Evolutionary conservation across 2,329 filamentous ascomycete species (phyloP), one percentile per base, ranked within the genome.

Genomic region (Cadophora gregata): DNA sequence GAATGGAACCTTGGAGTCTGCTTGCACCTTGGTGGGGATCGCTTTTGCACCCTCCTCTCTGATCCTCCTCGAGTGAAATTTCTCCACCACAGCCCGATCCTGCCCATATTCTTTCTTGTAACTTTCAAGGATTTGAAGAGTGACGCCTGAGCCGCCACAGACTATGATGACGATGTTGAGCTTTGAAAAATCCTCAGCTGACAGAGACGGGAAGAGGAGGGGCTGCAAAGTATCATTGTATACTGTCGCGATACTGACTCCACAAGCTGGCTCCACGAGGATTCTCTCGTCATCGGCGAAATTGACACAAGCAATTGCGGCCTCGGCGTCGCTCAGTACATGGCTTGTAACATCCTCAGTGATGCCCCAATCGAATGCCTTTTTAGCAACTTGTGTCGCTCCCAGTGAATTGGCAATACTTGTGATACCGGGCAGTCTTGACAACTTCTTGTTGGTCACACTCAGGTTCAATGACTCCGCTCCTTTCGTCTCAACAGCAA

Each of bases 261-360:
- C 93, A 77, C 95, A 97, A 0, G 93, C 89, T 47, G 90, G 83
- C 81, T 98, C 95, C 2, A 97, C 92, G 67, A 97, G 81, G 65
- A 95, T 80, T 36, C 90, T 82, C 72, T 94, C 92, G 68, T 97
- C 93, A 73, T 97, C 92, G 7, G 92, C 90, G 68, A 97, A 89
- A 21, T 86, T 83, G 75, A 90, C 88, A 64, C 90, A 91, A 3
- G 89, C 93, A 79, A 90, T 86, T 27, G 92, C 93, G 0, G 95
- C 94, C 75, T 96, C 92, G 5, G 88, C 88, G 73, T 96, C 93
- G 2, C 83, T 84, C 7, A 96, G 81, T 0, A 78, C 80, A 10
- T 66, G 58, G 31, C 66, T 70, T 10, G 48, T 63, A 24, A 75
- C 71, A 14, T 68, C 64, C 2, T 59, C 51, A 29, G 48, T 59